Percentiles rank a stretch among this genome's conserved stretches.
Conservation (phyloP, 306 rosid genomes). For the Malus orientalis region DNA sequence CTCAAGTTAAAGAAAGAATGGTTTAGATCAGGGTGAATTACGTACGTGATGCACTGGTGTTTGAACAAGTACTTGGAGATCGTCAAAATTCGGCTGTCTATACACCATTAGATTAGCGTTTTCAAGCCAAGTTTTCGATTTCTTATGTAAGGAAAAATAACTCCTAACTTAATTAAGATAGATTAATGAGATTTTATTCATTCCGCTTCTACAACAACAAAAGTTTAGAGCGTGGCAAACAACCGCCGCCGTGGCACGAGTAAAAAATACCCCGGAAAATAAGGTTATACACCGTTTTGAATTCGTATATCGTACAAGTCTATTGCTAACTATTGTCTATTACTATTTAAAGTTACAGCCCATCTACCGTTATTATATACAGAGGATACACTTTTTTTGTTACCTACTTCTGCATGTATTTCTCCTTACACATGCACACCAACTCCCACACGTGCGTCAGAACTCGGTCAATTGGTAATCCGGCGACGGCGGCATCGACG, state of each 20-base stretch:
- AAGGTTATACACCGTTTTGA: slow-evolving; percentile 17
- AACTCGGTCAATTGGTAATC: slow-evolving; percentile 20
- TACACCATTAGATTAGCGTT: too few species aligned
- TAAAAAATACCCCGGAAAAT: neutral
- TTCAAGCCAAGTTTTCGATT: too few species aligned
- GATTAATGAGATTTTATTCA: neutral
- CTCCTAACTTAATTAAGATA: neutral
- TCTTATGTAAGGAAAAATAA: too few species aligned
- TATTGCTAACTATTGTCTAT: neutral
- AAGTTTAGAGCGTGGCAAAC: neutral
- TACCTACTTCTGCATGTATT: neutral
- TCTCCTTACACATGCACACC: slow-evolving; percentile 1
- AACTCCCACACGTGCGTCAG: slow-evolving; percentile 9
- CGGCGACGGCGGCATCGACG: slow-evolving; percentile 57
- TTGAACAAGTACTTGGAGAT: neutral
- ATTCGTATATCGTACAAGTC: neutral
- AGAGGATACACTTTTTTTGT: neutral
- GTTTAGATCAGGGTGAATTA: neutral
- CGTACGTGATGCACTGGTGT: neutral
- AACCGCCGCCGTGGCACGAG: neutral
- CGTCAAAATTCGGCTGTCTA: neutral
- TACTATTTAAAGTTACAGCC: neutral
- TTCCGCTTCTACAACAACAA: neutral
- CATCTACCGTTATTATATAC: slow-evolving; percentile 34
- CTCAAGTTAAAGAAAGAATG: neutral